Percentiles rank a stretch among this genome's conserved stretches.
Conservation (phyloP, 2,329 filamentous ascomycete genomes). For the Claviceps lovelessii region DNA sequence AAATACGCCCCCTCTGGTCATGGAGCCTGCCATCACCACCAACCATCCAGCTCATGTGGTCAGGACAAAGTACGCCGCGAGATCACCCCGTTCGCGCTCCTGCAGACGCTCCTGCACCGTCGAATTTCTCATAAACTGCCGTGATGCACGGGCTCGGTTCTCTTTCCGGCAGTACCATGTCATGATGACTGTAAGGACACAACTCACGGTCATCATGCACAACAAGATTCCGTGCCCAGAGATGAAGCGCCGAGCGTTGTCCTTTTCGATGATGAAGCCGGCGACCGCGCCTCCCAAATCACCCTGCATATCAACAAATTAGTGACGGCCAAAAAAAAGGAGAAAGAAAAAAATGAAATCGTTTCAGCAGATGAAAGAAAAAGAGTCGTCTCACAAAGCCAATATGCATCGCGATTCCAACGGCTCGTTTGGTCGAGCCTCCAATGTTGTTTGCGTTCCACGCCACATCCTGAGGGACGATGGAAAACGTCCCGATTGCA, state of each 20-base stretch:
- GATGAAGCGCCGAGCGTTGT: slow-evolving; percentile 39
- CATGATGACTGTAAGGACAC: slow-evolving; percentile 38
- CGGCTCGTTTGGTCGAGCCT: slow-evolving; percentile 38
- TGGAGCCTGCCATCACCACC: background rate
- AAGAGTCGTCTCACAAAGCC: slow-evolving; percentile 20
- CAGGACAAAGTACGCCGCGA: slow-evolving; percentile 41
- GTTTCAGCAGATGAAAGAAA: background rate
- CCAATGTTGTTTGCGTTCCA: slow-evolving; percentile 48
- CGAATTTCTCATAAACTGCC: slow-evolving; percentile 22
- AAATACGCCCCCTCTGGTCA: background rate
- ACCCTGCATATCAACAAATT: slow-evolving; percentile 13
- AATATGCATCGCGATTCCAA: slow-evolving; percentile 42
- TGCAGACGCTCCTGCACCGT: slow-evolving; percentile 36
- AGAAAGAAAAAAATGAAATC: background rate
- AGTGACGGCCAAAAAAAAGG: background rate
- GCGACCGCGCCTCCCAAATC: slow-evolving; percentile 23
- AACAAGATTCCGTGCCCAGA: slow-evolving; percentile 46
- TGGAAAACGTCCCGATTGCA: slow-evolving; percentile 30
- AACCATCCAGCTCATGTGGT: slow-evolving; percentile 23
- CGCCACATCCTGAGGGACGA: slow-evolving; percentile 39
- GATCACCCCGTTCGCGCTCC: slow-evolving; percentile 42
- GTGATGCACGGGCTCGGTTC: slow-evolving; percentile 33
- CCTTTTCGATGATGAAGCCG: slow-evolving; percentile 20
- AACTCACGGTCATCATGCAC: slow-evolving; percentile 38
- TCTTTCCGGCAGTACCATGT: slow-evolving; percentile 41